Evolutionary conservation across 2,329 filamentous ascomycete genomes (phyloP).

Genomic region (Basipetospora chlamydospora): DNA sequence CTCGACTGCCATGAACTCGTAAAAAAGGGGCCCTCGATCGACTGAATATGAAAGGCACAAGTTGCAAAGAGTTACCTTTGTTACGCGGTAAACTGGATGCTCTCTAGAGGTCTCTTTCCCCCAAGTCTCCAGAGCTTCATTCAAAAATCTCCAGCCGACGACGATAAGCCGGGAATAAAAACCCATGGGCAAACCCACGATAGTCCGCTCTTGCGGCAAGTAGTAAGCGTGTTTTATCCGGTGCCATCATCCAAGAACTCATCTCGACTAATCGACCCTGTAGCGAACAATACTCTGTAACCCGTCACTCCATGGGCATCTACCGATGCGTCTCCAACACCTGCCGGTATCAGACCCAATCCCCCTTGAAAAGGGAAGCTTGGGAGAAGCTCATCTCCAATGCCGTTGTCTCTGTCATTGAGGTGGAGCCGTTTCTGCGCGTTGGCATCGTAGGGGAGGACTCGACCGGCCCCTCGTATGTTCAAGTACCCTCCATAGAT

Average conservation of each 20-base stretch:
- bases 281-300: constrained; percentile 30
- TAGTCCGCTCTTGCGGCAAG: constrained; percentile 4
- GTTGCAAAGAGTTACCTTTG: too few species aligned
- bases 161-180: too few species aligned
- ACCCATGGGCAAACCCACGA: constrained; percentile 2
- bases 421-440: constrained; percentile 30
- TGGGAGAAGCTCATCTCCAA: constrained; percentile 14
- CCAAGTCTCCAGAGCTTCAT: too few species aligned
- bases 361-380: neutral
- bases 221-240: too few species aligned
- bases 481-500: constrained; percentile 26
- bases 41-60: too few species aligned
- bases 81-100: too few species aligned
- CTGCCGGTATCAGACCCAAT: constrained; percentile 23
- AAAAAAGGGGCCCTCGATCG: too few species aligned
- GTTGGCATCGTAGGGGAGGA: constrained; percentile 32
- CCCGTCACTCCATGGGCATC: constrained; percentile 30
- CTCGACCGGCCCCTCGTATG: constrained; percentile 26
- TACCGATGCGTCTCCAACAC: constrained; percentile 31
- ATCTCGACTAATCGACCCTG: constrained; percentile 5
- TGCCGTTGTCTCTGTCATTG: constrained; percentile 25
- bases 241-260: too few species aligned
- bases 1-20: too few species aligned
- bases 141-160: too few species aligned
- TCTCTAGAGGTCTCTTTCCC: too few species aligned